These are phyloP conservation scores for Linanthus parryae DNA, from an alignment of 148 eudicot species.

Conservation along the genomic window DNA sequence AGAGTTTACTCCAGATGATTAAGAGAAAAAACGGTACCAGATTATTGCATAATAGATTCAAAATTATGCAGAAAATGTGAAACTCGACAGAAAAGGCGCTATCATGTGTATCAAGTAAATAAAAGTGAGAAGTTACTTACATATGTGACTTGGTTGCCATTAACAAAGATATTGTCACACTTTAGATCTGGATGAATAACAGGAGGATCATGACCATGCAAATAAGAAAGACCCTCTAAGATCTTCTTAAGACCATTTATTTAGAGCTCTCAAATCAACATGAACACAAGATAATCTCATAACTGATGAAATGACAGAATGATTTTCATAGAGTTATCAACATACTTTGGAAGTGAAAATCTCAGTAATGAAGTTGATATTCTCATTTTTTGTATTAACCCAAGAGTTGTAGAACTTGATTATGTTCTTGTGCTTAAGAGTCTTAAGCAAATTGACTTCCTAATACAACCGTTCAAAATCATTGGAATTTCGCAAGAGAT, in stretches of 20 bases:
- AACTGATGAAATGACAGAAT: too few species aligned
- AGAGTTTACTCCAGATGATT: too few species aligned
- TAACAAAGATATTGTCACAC: slow-evolving; percentile 92
- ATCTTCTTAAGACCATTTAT: slow-evolving; percentile 96
- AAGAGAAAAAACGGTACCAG: too few species aligned
- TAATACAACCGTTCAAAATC: slow-evolving; percentile 86
- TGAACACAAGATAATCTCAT: too few species aligned
- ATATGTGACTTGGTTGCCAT: slow-evolving; percentile 89
- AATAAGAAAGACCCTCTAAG: slow-evolving; percentile 82
- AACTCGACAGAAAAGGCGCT: too few species aligned
- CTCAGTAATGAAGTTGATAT: slow-evolving; percentile 94
- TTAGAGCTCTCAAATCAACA: slow-evolving; percentile 86
- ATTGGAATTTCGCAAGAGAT: slow-evolving; percentile 58
- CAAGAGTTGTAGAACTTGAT: slow-evolving; percentile 89
- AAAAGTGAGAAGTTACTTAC: too few species aligned
- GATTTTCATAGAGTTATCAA: too few species aligned
- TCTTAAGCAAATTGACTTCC: slow-evolving; percentile 89
- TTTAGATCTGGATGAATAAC: slow-evolving; percentile 91
- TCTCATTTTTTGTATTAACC: slow-evolving; percentile 69
- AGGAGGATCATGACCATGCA: slow-evolving; percentile 94
- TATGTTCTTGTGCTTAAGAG: slow-evolving; percentile 93
- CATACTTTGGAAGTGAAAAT: slow-evolving; percentile 97
- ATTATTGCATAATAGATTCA: too few species aligned
- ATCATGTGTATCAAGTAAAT: too few species aligned
- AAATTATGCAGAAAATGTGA: too few species aligned